Evolutionary conservation across 2,329 filamentous ascomycete genomes (phyloP).

Genomic region (Penicillium rolfsii): DNA sequence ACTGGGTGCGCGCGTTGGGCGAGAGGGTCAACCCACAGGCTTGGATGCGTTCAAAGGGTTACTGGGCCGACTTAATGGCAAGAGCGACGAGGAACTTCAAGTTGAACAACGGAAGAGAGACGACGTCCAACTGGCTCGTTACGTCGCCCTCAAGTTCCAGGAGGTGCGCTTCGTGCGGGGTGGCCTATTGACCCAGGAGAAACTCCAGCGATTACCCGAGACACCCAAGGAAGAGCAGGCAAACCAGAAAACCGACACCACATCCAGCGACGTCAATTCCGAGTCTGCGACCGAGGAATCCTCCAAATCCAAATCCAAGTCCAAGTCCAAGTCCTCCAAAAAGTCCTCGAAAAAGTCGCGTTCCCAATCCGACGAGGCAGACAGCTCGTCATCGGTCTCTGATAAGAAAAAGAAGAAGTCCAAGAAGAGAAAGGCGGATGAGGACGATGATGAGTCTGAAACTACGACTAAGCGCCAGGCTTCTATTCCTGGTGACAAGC

Average conservation of each 20-base stretch:
- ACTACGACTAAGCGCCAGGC: neutral
- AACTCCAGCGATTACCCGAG: conserved; percentile 46
- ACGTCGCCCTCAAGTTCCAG: conserved; percentile 75
- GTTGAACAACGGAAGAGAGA: conserved; percentile 70
- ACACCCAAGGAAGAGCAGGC: conserved; percentile 55
- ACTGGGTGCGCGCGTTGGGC: conserved; percentile 77
- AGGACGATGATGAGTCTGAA: conserved; percentile 19
- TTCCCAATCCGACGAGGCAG: conserved; percentile 23
- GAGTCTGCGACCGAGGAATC: conserved; percentile 17
- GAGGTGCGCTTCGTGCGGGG: conserved; percentile 83
- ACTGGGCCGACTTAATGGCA: conserved; percentile 86
- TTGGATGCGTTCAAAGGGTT: conserved; percentile 85
- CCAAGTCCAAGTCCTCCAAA: conserved; percentile 25
- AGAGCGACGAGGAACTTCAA: conserved; percentile 71
- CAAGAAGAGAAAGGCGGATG: conserved; percentile 43
- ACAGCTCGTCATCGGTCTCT: conserved; percentile 23
- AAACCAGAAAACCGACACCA: conserved; percentile 47
- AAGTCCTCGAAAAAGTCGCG: conserved; percentile 29
- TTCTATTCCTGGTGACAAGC: conserved; percentile 25
- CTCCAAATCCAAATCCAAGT: conserved; percentile 23
- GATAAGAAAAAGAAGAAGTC: conserved; percentile 39
- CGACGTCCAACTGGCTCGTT: conserved; percentile 72
- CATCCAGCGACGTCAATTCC: conserved; percentile 18
- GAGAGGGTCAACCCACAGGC: conserved; percentile 75
- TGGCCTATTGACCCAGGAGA: conserved; percentile 69